Evolutionary conservation across 306 rosid species (phyloP).

Genomic region (Sphenostylis stenocarpa): DNA sequence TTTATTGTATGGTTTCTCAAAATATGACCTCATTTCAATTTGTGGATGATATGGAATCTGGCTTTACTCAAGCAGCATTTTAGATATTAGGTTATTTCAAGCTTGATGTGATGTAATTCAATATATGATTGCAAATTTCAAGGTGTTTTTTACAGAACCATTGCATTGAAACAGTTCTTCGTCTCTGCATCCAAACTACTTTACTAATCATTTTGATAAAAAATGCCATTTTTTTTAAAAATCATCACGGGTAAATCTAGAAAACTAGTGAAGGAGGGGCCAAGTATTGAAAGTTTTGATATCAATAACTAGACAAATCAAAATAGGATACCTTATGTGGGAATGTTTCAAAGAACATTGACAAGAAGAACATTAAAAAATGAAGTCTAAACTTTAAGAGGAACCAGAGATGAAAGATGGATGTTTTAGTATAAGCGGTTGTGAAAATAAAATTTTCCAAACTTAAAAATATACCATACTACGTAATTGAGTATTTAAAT

Average conservation of each 20-base stretch:
- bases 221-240: neutral
- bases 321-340: too few relatives aligned
- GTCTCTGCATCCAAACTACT: neutral
- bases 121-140: neutral
- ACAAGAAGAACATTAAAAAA: too few relatives aligned
- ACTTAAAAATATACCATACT: too few relatives aligned
- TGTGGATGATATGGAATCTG: neutral
- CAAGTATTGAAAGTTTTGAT: neutral
- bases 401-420: too few relatives aligned
- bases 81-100: neutral
- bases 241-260: neutral
- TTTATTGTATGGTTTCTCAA: neutral
- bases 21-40: neutral
- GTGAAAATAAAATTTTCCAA: too few relatives aligned
- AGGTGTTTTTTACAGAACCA: neutral
- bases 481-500: too few relatives aligned
- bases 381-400: too few relatives aligned
- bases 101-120: slow-evolving; percentile 15
- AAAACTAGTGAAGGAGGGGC: neutral
- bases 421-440: too few relatives aligned
- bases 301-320: too few relatives aligned
- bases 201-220: neutral
- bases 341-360: too few relatives aligned
- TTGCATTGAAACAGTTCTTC: neutral
- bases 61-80: slow-evolving; percentile 10